Evolutionary conservation across 176 grass and related monocot species (phyloP).

Genomic region (Ensete ventricosum): DNA sequence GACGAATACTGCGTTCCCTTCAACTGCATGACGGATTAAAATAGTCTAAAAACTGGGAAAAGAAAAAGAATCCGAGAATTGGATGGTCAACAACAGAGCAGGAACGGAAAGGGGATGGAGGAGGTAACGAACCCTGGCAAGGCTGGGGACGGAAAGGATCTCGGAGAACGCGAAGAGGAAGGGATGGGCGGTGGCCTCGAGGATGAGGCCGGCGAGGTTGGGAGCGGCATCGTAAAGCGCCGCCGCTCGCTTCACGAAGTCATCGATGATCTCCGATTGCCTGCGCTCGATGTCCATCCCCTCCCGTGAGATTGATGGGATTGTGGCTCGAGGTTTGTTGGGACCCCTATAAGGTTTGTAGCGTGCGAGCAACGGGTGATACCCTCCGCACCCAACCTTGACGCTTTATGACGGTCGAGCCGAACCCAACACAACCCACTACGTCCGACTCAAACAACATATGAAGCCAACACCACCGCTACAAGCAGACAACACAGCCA

Average conservation of each 20-base stretch:
- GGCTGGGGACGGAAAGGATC: slow-evolving; percentile 68
- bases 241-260: slow-evolving; percentile 67
- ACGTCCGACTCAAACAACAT: no score
- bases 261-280: slow-evolving; percentile 85
- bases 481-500: no score
- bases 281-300: slow-evolving; percentile 76
- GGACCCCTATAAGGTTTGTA: no score
- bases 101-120: neutral
- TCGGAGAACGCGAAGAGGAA: slow-evolving; percentile 96
- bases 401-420: no score
- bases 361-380: no score
- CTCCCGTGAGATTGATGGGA: neutral
- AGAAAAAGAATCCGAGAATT: neutral
- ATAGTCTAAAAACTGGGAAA: slow-evolving; percentile 6
- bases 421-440: no score
- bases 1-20: slow-evolving; percentile 65
- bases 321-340: slow-evolving; percentile 20
- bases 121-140: slow-evolving; percentile 46
- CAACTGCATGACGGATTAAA: slow-evolving; percentile 41
- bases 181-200: slow-evolving; percentile 88
- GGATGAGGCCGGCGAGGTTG: slow-evolving; percentile 63
- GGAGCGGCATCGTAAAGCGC: slow-evolving; percentile 38
- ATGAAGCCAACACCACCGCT: no score
- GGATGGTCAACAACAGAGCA: neutral
- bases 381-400: no score